phyloP scores from a whole-genome alignment of 2,329 filamentous ascomycete genomes.

The Colletotrichum cereale region DNA sequence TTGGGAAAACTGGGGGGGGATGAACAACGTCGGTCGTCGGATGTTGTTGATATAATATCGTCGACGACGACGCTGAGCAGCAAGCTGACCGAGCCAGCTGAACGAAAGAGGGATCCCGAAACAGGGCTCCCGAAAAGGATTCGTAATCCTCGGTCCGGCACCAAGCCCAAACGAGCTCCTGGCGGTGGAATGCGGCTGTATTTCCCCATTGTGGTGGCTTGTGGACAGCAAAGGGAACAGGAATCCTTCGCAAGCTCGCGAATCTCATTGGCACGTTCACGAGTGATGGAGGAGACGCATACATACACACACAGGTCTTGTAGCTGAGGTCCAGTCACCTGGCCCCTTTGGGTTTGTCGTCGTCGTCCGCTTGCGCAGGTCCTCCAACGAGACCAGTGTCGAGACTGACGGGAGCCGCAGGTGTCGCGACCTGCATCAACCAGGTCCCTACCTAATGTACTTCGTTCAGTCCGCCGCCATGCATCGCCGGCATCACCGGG shows the following conservation, averaged over 20 bases:
- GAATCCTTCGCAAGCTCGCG: neutral
- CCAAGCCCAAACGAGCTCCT: neutral
- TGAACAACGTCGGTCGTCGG: constrained; percentile 8
- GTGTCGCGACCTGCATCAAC: neutral
- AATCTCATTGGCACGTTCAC: constrained; percentile 15
- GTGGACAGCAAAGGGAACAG: neutral
- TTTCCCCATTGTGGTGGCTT: constrained; percentile 11
- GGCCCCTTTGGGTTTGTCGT: neutral
- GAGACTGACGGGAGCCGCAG: neutral
- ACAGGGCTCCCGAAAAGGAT: neutral
- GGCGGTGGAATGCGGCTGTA: neutral
- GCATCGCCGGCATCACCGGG: neutral
- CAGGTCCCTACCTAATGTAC: neutral
- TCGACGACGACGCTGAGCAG: neutral
- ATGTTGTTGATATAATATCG: neutral
- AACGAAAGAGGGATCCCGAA: neutral
- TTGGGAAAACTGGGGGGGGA: too few species aligned
- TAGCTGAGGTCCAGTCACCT: neutral
- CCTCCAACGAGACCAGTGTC: neutral
- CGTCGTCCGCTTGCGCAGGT: neutral
- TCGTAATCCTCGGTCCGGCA: constrained; percentile 4
- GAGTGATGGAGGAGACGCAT: neutral
- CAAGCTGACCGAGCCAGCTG: neutral
- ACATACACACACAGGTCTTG: neutral
- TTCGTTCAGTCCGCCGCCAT: neutral